Evolutionary conservation across 108 stramenopile genomes (phyloP).

Genomic region (Nitzschia sp.): DNA sequence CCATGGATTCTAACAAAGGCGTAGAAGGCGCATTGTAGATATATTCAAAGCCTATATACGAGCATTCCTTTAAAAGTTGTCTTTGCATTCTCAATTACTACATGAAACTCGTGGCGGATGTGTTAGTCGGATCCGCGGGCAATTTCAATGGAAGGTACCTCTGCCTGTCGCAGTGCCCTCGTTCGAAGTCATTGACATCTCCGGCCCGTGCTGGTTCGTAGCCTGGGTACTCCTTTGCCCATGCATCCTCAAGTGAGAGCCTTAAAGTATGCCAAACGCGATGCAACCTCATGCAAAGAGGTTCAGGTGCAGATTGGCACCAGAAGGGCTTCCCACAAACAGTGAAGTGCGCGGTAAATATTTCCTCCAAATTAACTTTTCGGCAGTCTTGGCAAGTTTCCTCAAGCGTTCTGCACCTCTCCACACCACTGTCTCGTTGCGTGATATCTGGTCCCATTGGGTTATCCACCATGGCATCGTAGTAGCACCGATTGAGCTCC

Average conservation of each 20-base stretch:
- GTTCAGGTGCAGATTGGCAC: conserved; percentile 28
- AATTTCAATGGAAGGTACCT: conserved; percentile 18
- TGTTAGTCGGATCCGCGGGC: background rate
- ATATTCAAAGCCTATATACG: background rate
- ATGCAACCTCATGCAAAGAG: conserved; percentile 12
- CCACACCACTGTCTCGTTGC: background rate
- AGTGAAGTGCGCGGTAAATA: conserved; percentile 79
- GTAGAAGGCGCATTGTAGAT: background rate
- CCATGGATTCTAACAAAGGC: conserved; percentile 13
- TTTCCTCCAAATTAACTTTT: conserved; percentile 35
- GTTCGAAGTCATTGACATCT: background rate
- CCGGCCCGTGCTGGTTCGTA: background rate
- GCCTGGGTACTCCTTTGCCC: background rate
- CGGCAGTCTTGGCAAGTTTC: conserved; percentile 76
- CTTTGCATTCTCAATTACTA: too few relatives aligned
- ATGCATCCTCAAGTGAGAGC: conserved; percentile 15
- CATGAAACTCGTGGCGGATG: too few relatives aligned
- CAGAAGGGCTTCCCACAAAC: conserved; percentile 86
- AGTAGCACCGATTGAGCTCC: conserved; percentile 77
- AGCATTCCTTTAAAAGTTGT: background rate
- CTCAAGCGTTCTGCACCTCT: conserved; percentile 50
- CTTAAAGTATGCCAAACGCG: conserved; percentile 19
- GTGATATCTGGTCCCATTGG: conserved; percentile 20
- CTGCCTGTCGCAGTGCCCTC: conserved; percentile 18
- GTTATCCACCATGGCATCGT: conserved; percentile 83